phyloP scores from a whole-genome alignment of 352 stramenopile genomes.

The Phytophthora ohioensis region DNA sequence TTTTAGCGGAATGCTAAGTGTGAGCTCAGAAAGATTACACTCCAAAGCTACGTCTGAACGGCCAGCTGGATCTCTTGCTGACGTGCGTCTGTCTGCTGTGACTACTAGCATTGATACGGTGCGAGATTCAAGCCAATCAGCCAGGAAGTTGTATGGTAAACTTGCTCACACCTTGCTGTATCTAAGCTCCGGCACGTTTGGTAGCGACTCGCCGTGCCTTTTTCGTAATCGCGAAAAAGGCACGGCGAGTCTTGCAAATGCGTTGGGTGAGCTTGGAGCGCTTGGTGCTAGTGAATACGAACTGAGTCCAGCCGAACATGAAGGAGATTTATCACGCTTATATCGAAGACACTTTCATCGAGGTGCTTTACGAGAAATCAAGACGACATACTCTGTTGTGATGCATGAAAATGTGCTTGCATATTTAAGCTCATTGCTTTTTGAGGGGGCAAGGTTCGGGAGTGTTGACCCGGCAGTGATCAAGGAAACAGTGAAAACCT shows the following conservation, averaged over 20 bases:
- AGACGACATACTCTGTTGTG: slow-evolving; percentile 46
- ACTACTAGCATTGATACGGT: slow-evolving; percentile 40
- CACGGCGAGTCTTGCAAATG: slow-evolving; percentile 55
- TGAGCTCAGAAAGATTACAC: not conserved
- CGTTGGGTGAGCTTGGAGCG: slow-evolving; percentile 71
- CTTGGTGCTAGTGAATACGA: slow-evolving; percentile 69
- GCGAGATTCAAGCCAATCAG: slow-evolving; percentile 28
- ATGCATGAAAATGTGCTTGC: slow-evolving; percentile 75
- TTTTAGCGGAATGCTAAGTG: slow-evolving; percentile 11
- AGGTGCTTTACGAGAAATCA: slow-evolving; percentile 60
- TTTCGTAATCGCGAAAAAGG: slow-evolving; percentile 14
- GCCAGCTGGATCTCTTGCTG: slow-evolving; percentile 12
- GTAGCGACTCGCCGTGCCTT: not conserved
- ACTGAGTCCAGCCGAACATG: slow-evolving; percentile 61
- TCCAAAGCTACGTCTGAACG: not conserved
- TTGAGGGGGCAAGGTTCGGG: slow-evolving; percentile 45
- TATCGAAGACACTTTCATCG: slow-evolving; percentile 70
- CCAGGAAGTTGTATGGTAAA: slow-evolving; percentile 43
- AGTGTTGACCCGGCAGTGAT: slow-evolving; percentile 46
- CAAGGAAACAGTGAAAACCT: slow-evolving; percentile 49
- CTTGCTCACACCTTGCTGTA: slow-evolving; percentile 67
- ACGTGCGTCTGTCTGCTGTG: slow-evolving; percentile 40
- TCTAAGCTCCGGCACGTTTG: slow-evolving; percentile 43
- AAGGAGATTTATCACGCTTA: slow-evolving; percentile 57
- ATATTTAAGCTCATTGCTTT: slow-evolving; percentile 74